Conservation (phyloP, 1,139 yeast genomes). For the Pichia inconspicua region DNA sequence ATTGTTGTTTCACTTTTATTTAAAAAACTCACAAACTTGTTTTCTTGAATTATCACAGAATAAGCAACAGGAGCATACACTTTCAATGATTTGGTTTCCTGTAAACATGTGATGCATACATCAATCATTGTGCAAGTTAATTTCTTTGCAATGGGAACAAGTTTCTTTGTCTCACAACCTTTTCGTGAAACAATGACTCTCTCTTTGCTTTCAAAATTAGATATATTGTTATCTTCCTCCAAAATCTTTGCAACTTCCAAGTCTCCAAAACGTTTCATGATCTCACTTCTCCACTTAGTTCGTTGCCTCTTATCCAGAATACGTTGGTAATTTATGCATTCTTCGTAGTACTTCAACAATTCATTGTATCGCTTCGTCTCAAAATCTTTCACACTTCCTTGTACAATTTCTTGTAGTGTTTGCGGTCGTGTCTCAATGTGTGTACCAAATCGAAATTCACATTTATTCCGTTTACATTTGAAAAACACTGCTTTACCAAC, state of each 20-base stretch:
- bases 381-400: neutral
- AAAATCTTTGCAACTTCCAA: constrained; percentile 18
- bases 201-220: neutral
- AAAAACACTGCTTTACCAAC: constrained; percentile 24
- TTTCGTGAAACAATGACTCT: neutral
- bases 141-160: constrained; percentile 4
- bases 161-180: neutral
- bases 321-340: constrained; percentile 6
- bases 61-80: neutral
- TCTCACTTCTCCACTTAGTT: constrained; percentile 11
- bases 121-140: constrained; percentile 2
- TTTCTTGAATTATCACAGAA: neutral
- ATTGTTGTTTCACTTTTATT: neutral
- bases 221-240: neutral
- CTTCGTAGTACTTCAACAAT: constrained; percentile 5
- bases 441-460: constrained; percentile 25
- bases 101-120: constrained; percentile 8
- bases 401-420: constrained; percentile 21
- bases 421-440: constrained; percentile 25
- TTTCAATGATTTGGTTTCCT: neutral
- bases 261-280: constrained; percentile 16
- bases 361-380: neutral
- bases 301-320: constrained; percentile 6
- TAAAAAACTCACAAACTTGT: constrained; percentile 1
- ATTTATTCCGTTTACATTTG: constrained; percentile 21